Percentiles rank a stretch among this genome's conserved stretches.
These are phyloP conservation scores for Lentinus polychrous DNA, from an alignment of 1,284 basidiomycete species.

Conservation along the genomic window DNA sequence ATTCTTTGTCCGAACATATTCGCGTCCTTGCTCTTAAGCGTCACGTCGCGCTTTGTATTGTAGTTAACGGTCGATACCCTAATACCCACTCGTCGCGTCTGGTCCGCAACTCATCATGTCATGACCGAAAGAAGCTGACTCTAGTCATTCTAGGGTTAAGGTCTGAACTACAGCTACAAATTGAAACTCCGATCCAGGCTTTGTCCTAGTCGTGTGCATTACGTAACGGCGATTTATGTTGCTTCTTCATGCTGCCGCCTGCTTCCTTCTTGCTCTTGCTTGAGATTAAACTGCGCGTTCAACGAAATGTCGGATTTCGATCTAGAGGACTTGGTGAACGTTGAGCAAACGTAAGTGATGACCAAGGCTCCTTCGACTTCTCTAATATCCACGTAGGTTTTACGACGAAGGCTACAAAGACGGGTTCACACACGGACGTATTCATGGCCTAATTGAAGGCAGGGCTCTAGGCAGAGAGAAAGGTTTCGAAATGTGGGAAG, in stretches of 20 bases:
- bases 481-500: constrained; percentile 95
- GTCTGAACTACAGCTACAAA: too few relatives aligned
- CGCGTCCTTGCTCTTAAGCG: not conserved
- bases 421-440: constrained; percentile 78
- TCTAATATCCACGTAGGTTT: constrained; percentile 49
- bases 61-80: not conserved
- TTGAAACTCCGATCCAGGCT: too few relatives aligned
- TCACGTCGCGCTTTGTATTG: not conserved
- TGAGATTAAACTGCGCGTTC: too few relatives aligned
- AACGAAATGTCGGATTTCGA: constrained; percentile 32
- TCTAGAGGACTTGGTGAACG: constrained; percentile 58
- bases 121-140: too few relatives aligned
- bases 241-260: too few relatives aligned
- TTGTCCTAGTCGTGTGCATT: too few relatives aligned
- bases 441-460: constrained; percentile 90
- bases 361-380: constrained; percentile 8
- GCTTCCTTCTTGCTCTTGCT: too few relatives aligned
- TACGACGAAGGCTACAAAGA: constrained; percentile 73
- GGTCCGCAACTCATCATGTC: too few relatives aligned
- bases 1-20: not conserved
- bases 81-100: not conserved
- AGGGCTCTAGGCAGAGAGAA: constrained; percentile 87
- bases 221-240: too few relatives aligned
- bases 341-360: constrained; percentile 58
- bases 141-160: too few relatives aligned